Evolutionary conservation across 768 basidiomycete genomes (phyloP), one percentile per base, ranked within the genome.

Genomic region (Termitomyces eurrhizus): DNA sequence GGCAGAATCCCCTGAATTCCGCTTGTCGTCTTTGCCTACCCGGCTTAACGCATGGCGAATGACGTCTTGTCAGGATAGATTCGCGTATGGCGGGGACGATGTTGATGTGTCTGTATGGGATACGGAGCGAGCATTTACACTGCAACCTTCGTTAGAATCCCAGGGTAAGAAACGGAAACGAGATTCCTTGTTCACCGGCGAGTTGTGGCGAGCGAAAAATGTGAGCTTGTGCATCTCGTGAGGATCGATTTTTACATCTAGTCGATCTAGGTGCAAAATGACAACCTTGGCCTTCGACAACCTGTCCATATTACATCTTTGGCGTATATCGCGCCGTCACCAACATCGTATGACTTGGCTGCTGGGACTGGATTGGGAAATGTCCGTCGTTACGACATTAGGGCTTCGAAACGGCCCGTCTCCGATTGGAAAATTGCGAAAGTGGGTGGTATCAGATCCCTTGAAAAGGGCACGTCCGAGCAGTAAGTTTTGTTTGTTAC

Each of bases 171-270:
- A 90, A 67, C 75, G 89, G 65, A 88, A 87, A 70, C 74, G 86
- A 4, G 81, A 85, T 5, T 72, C 77, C 2, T 67, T 92, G 3
- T 82, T 92, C 52, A 81, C 86, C 0, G 89, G 83, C 0, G 93
- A 95, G 75, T 66, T 88, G 4, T 95, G 93, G 93, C 78, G 92
- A 58, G 92, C 92, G 11, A 89, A 88, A 72, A 94, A 95, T 70
- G 89, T 91, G 59, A 41, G 78, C 67, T 32, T 48, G n/a, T 0
- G n/a, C n/a, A 18, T 5, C 3, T 37, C 12, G 3, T 3, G 11
- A 39, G 45, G 26, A 18, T 51, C 29, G 32, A 18, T 36, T 13
- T 52, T 26, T 45, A 52, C 33, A 33, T 35, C 6, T 32, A 52
- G 48, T 13, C 52, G 33, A 13, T 52, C 16, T 49, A 90, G 89